A percentile compares a stretch with the other conserved stretches of the same genome.
phyloP scores from a whole-genome alignment of 495 filamentous ascomycete species.

The Paragyromitra xinjiangensis region DNA sequence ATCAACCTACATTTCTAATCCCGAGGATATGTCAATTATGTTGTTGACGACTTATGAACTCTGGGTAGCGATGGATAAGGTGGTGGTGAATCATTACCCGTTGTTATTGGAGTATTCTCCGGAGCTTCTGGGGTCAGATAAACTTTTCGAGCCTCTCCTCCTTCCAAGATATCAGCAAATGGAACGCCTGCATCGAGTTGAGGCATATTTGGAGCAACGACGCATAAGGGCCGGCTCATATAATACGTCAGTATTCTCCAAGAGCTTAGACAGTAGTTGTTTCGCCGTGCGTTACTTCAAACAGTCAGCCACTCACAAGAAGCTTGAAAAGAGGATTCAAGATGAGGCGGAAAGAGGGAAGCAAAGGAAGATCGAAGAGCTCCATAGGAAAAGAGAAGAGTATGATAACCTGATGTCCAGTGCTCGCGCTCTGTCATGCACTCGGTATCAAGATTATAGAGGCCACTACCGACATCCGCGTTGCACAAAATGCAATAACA shows the following conservation, averaged over 20 bases:
- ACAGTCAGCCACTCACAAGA: slow-evolving; percentile 61
- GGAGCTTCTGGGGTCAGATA: slow-evolving; percentile 58
- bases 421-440: slow-evolving; percentile 51
- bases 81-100: slow-evolving; percentile 59
- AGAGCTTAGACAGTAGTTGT: slow-evolving; percentile 52
- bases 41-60: slow-evolving; percentile 69
- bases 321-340: slow-evolving; percentile 60
- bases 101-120: slow-evolving; percentile 66
- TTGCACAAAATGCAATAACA: slow-evolving; percentile 59
- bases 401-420: slow-evolving; percentile 59
- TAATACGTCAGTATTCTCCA: slow-evolving; percentile 59
- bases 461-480: neutral
- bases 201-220: slow-evolving; percentile 62
- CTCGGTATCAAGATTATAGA: neutral
- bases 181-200: slow-evolving; percentile 62
- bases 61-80: slow-evolving; percentile 70
- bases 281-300: slow-evolving; percentile 69
- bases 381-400: slow-evolving; percentile 54
- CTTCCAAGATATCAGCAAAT: slow-evolving; percentile 65
- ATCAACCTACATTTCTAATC: slow-evolving; percentile 60
- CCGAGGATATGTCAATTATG: slow-evolving; percentile 68
- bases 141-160: slow-evolving; percentile 63
- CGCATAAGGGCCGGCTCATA: slow-evolving; percentile 45
- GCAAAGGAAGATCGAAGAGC: slow-evolving; percentile 62
- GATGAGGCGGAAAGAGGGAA: slow-evolving; percentile 55